phyloP scores from a whole-genome alignment of 176 grass and related monocot species.

The Puya raimondii region DNA sequence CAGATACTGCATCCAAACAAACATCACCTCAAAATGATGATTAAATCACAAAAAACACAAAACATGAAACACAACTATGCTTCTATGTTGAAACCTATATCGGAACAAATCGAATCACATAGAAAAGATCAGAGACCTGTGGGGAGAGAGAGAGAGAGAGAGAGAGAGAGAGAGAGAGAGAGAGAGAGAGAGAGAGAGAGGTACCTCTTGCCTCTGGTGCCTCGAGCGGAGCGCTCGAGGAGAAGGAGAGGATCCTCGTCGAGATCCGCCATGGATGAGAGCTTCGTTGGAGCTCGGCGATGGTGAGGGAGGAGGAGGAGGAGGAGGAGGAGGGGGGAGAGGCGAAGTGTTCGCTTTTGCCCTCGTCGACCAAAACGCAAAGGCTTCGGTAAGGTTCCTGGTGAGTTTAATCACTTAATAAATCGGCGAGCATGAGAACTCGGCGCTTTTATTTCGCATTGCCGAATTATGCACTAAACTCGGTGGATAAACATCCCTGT shows the following conservation, averaged over 20 bases:
- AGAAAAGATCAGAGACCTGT: not conserved
- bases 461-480: no score
- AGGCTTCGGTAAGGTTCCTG: no score
- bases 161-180: no score
- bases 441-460: no score
- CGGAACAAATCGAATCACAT: not conserved
- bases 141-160: no score
- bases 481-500: no score
- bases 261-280: conserved; percentile 21
- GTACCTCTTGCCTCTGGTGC: conserved; percentile 68
- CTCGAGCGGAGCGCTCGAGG: conserved; percentile 64
- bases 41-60: not conserved
- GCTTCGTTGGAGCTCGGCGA: not conserved
- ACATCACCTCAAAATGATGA: no score
- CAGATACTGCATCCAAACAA: no score
- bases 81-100: no score
- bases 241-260: conserved; percentile 35
- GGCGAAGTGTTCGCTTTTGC: conserved; percentile 9
- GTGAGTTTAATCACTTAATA: no score
- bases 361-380: not conserved
- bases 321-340: conserved; percentile 8
- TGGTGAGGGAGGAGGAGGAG: not conserved
- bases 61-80: no score
- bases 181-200: not conserved
- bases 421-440: no score